These are phyloP conservation scores for Aciculoconidium aculeatum DNA, from an alignment of 805 yeast genomes.

Conservation along the genomic window DNA sequence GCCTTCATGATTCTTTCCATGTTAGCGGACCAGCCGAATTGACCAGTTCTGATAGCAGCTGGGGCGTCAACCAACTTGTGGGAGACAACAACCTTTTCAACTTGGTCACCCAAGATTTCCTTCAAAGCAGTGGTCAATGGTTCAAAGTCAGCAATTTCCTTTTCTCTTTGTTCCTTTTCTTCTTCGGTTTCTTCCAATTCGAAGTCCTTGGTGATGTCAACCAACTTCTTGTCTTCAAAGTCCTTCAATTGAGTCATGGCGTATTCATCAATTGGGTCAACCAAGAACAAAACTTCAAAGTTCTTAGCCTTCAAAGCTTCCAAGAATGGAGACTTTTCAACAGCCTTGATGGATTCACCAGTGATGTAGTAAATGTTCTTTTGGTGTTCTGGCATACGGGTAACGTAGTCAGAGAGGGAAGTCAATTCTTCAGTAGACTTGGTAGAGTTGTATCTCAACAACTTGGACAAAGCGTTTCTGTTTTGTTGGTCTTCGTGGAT, in stretches of 20 bases:
- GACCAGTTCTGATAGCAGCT: constrained; percentile 99
- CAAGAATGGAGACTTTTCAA: constrained; percentile 98
- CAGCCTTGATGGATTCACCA: constrained; percentile 97
- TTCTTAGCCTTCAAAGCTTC: constrained; percentile 97
- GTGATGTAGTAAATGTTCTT: constrained; percentile 99
- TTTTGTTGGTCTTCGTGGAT: constrained; percentile 98
- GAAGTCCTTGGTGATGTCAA: constrained; percentile 98
- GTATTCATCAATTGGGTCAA: constrained; percentile 99
- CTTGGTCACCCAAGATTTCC: constrained; percentile 97
- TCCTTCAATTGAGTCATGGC: constrained; percentile 99
- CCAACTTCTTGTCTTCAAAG: constrained; percentile 98
- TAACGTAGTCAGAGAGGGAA: constrained; percentile 93
- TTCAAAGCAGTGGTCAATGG: constrained; percentile 91
- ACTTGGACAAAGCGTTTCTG: constrained; percentile 92
- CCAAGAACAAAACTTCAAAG: constrained; percentile 95
- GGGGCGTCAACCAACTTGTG: constrained; percentile 97
- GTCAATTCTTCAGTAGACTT: constrained; percentile 92
- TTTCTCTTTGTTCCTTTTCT: constrained; percentile 92
- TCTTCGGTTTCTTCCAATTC: constrained; percentile 98
- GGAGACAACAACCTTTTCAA: constrained; percentile 98
- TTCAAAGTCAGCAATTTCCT: constrained; percentile 88
- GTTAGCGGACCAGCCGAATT: constrained; percentile 99
- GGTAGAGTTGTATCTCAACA: constrained; percentile 95
- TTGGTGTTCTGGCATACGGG: constrained; percentile 99
- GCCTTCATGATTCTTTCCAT: constrained; percentile 99